A percentile compares a stretch with the other conserved stretches of the same genome.
phyloP scores from a whole-genome alignment of 257 asterid genomes.

The Mitragyna speciosa region DNA sequence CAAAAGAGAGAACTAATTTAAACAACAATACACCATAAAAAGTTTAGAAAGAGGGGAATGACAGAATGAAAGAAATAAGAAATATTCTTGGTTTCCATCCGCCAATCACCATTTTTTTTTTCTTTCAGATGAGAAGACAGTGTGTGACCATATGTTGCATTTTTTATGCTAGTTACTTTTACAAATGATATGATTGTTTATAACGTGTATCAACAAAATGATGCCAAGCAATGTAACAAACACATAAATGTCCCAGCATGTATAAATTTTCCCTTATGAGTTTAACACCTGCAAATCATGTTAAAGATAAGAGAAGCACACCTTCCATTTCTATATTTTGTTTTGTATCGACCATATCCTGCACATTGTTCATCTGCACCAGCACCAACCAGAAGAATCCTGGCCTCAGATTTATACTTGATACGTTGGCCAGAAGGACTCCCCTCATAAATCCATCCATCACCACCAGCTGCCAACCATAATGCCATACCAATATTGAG shows the following conservation, averaged over 20 bases:
- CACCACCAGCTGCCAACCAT: conserved; percentile 95
- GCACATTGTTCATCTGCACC: conserved; percentile 99
- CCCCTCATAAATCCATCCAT: conserved; percentile 65
- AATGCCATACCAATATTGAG: conserved; percentile 91
- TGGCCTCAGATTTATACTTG: conserved; percentile 64
- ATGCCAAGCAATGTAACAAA: not conserved
- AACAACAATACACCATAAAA: not conserved
- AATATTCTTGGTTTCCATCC: not conserved
- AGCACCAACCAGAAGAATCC: conserved; percentile 88
- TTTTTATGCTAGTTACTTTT: too few relatives aligned
- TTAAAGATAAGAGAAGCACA: conserved; percentile 16
- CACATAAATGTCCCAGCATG: not conserved
- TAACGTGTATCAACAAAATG: not conserved
- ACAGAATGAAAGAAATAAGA: not conserved
- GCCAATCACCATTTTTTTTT: not conserved
- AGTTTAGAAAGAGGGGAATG: not conserved
- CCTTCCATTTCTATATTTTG: conserved; percentile 83
- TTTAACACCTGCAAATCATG: not conserved
- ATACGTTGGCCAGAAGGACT: conserved; percentile 28
- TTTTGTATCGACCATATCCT: conserved; percentile 95
- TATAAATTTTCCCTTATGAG: not conserved
- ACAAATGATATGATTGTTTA: not conserved
- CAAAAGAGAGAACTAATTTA: conserved; percentile 2
- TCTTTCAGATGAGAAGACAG: not conserved
- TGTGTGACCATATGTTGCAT: not conserved